phyloP scores from a whole-genome alignment of 2,329 filamentous ascomycete species.

The Fusarium bactridioides region DNA sequence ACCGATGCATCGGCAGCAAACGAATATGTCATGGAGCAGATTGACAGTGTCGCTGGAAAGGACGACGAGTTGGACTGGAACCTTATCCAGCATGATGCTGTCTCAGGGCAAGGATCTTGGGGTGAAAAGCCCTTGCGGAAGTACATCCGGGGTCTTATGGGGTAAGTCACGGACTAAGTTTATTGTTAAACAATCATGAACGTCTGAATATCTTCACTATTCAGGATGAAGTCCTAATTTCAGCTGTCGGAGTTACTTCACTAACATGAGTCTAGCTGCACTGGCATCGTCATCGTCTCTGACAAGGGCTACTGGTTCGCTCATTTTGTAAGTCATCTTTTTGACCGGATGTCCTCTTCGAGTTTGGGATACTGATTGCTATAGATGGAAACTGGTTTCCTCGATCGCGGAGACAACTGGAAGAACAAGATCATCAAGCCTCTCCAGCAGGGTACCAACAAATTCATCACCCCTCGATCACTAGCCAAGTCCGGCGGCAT shows the following conservation, averaged over 20 bases:
- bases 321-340: neutral
- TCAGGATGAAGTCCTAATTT: neutral
- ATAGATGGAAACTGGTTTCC: neutral
- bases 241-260: neutral
- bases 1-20: neutral
- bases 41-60: neutral
- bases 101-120: neutral
- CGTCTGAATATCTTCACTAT: neutral
- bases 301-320: neutral
- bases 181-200: neutral
- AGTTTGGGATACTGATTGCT: neutral
- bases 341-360: accelerated
- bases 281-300: neutral
- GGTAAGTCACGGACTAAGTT: neutral
- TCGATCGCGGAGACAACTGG: neutral
- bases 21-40: neutral
- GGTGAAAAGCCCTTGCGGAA: neutral
- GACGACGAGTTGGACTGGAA: neutral
- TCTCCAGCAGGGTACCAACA: neutral
- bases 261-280: neutral
- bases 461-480: neutral
- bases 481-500: neutral
- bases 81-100: neutral
- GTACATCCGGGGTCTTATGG: neutral
- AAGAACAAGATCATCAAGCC: neutral